Evolutionary conservation across 768 basidiomycete species (phyloP).

Genomic region (Galerina sulciceps): DNA sequence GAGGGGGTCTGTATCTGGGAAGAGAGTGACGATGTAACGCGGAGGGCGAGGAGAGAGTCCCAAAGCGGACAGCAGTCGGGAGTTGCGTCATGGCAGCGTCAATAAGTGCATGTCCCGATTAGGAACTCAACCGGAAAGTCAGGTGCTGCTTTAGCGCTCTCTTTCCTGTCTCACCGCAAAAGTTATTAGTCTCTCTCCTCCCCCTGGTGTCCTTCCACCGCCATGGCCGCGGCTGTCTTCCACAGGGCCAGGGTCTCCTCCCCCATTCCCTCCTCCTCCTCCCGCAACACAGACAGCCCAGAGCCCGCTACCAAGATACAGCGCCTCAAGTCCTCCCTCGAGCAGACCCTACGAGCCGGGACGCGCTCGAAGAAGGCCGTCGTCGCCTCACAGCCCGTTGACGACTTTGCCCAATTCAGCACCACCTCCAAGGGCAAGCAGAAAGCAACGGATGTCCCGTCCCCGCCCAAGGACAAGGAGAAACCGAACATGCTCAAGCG

Average conservation of each 20-base stretch:
- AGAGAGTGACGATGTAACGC: no score
- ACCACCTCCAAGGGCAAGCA: constrained; percentile 16
- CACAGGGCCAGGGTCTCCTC: constrained; percentile 13
- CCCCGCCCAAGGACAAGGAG: constrained; percentile 30
- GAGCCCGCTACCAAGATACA: constrained; percentile 56
- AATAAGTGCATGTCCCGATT: not conserved
- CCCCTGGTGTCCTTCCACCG: not conserved
- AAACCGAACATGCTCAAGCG: constrained; percentile 27
- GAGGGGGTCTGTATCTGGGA: not conserved
- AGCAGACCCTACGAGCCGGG: constrained; percentile 67
- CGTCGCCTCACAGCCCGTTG: constrained; percentile 30
- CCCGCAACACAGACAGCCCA: constrained; percentile 35
- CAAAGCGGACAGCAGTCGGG: not conserved
- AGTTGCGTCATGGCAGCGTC: not conserved
- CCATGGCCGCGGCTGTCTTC: constrained; percentile 21
- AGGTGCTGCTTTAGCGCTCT: constrained; percentile 3
- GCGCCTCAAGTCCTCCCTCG: constrained; percentile 68
- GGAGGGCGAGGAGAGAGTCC: not conserved
- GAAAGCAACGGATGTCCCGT: constrained; percentile 37
- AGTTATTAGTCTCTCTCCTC: not conserved
- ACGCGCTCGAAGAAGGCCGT: constrained; percentile 58
- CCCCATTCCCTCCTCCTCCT: constrained; percentile 39
- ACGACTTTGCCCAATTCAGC: constrained; percentile 48
- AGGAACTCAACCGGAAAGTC: constrained; percentile 2
- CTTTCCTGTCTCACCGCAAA: not conserved